phyloP scores from a whole-genome alignment of 495 filamentous ascomycete species.

The Staphylotrichum tortipilum region DNA sequence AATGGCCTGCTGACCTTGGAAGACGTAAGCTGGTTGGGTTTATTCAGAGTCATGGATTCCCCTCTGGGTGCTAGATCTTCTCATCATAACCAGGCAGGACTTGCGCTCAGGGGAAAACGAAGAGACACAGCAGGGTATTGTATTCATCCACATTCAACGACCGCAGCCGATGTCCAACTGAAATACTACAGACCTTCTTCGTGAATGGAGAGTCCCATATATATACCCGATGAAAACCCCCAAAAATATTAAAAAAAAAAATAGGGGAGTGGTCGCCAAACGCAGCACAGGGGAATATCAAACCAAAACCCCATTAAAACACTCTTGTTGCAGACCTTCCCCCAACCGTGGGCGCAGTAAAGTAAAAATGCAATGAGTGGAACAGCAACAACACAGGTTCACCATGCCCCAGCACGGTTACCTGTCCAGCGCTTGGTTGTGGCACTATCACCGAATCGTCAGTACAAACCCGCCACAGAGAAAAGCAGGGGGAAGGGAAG shows the following conservation, averaged over 20 bases:
- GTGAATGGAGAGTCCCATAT: neutral
- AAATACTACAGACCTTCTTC: neutral
- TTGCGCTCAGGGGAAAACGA: no score
- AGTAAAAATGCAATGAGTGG: neutral
- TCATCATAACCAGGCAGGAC: no score
- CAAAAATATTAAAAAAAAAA: neutral
- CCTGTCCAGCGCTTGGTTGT: conserved; percentile 34
- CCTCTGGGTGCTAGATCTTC: no score
- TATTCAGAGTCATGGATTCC: no score
- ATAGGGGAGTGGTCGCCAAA: neutral
- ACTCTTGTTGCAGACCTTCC: no score
- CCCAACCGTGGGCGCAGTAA: neutral
- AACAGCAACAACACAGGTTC: neutral
- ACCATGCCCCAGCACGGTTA: conserved; percentile 5
- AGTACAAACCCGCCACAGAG: neutral
- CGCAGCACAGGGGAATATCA: neutral
- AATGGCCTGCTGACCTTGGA: no score
- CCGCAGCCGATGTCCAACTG: no score
- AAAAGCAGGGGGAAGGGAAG: neutral
- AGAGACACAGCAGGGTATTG: no score
- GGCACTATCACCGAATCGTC: conserved; percentile 23
- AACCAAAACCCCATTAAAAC: no score
- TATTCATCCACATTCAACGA: no score
- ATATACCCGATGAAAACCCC: no score
- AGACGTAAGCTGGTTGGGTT: no score